Evolutionary conservation across 1,139 yeast species (phyloP).

Genomic region (Ogataea hybrid): DNA sequence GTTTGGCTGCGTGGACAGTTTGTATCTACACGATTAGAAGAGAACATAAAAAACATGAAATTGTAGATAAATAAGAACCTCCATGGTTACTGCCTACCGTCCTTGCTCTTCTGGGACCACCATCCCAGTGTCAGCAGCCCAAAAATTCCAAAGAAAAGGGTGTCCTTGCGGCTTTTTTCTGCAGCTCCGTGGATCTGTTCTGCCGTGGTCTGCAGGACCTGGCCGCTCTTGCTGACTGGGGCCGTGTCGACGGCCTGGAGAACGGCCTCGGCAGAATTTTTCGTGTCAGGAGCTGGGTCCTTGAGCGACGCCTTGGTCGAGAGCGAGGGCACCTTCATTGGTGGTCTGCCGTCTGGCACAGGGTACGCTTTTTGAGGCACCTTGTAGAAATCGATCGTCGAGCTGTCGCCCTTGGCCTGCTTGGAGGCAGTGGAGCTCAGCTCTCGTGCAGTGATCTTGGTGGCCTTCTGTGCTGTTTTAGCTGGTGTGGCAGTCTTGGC

Average conservation of each 20-base stretch:
- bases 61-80: background rate
- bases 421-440: slow-evolving; percentile 23
- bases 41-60: background rate
- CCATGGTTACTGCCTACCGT: slow-evolving; percentile 16
- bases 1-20: slow-evolving; percentile 91
- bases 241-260: slow-evolving; percentile 15
- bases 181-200: slow-evolving; percentile 7
- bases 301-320: slow-evolving; percentile 31
- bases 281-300: slow-evolving; percentile 7
- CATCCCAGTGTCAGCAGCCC: slow-evolving; percentile 29
- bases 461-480: slow-evolving; percentile 1
- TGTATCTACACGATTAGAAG: slow-evolving; percentile 40
- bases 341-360: slow-evolving; percentile 28
- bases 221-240: slow-evolving; percentile 19
- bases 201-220: slow-evolving; percentile 15
- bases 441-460: slow-evolving; percentile 1
- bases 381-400: slow-evolving; percentile 40
- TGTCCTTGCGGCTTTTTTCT: slow-evolving; percentile 20
- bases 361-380: slow-evolving; percentile 34
- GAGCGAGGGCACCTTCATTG: slow-evolving; percentile 38
- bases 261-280: slow-evolving; percentile 9
- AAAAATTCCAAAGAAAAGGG: slow-evolving; percentile 26
- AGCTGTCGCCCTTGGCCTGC: slow-evolving; percentile 38
- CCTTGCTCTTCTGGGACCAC: slow-evolving; percentile 31
- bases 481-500: slow-evolving; percentile 2